phyloP scores from a whole-genome alignment of 148 eudicot species.

The Vaccinium corymbosum region DNA sequence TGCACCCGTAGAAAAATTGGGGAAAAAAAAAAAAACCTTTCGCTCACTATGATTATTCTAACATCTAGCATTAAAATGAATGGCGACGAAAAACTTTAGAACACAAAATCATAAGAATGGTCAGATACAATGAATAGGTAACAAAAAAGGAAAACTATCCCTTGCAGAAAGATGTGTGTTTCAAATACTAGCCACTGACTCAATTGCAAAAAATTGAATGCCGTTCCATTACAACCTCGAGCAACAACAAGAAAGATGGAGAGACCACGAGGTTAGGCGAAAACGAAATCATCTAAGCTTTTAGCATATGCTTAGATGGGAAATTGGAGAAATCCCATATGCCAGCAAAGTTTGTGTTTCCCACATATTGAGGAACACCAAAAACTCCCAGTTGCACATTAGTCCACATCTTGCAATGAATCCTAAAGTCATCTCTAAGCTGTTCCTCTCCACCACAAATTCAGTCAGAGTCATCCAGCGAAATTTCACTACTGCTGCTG shows the following conservation, averaged over 20 bases:
- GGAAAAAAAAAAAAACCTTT: too few relatives aligned
- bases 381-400: background rate
- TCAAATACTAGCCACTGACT: too few relatives aligned
- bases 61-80: too few relatives aligned
- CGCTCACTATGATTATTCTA: too few relatives aligned
- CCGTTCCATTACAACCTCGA: background rate
- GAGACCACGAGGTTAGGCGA: background rate
- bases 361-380: background rate
- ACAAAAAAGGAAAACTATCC: background rate
- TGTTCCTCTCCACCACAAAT: background rate
- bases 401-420: too few relatives aligned
- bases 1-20: too few relatives aligned
- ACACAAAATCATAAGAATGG: too few relatives aligned
- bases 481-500: background rate
- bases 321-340: too few relatives aligned
- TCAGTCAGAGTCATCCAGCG: too few relatives aligned
- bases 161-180: background rate
- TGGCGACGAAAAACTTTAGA: too few relatives aligned
- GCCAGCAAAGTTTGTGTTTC: background rate
- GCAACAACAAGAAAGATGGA: background rate
- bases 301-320: background rate
- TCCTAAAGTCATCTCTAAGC: background rate
- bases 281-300: background rate
- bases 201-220: background rate
- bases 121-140: too few relatives aligned